These are phyloP conservation scores for Brassica juncea DNA, from an alignment of 345 rosid species.

Conservation along the genomic window DNA sequence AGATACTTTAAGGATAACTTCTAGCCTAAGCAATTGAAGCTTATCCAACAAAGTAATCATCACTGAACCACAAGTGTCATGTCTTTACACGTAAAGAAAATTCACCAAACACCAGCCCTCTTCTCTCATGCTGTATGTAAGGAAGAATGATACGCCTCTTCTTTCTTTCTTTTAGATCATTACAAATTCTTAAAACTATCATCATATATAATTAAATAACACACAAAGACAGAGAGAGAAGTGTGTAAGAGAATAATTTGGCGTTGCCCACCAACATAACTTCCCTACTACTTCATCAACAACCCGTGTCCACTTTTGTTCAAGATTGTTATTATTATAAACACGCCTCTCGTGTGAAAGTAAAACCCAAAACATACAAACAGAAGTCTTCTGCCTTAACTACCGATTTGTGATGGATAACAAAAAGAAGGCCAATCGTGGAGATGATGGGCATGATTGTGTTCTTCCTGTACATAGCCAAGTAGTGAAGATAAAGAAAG, in stretches of 20 bases:
- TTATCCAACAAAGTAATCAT: not conserved
- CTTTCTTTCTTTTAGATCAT: conserved; percentile 22
- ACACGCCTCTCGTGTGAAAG: conserved; percentile 31
- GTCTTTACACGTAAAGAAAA: conserved; percentile 33
- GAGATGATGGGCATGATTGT: conserved; percentile 25
- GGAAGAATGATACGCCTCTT: conserved; percentile 30
- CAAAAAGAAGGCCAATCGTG: conserved; percentile 18
- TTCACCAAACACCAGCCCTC: conserved; percentile 34
- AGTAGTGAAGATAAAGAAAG: conserved; percentile 50
- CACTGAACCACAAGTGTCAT: conserved; percentile 17
- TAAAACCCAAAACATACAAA: not conserved
- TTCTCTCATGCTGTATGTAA: conserved; percentile 22
- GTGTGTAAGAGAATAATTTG: conserved; percentile 20
- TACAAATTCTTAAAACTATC: conserved; percentile 16
- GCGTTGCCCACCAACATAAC: conserved; percentile 35
- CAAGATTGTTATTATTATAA: conserved; percentile 27
- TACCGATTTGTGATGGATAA: conserved; percentile 23
- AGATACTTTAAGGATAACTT: too few species aligned
- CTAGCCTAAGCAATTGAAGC: too few species aligned
- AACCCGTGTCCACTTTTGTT: conserved; percentile 31
- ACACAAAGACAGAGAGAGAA: conserved; percentile 16
- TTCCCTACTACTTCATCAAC: conserved; percentile 40
- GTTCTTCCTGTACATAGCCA: conserved; percentile 58
- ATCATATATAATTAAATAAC: not conserved
- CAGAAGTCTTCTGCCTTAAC: not conserved